A percentile compares a stretch with the other conserved stretches of the same genome.
Conservation (phyloP, 257 asterid genomes). For the Thymus mandschuricus region DNA sequence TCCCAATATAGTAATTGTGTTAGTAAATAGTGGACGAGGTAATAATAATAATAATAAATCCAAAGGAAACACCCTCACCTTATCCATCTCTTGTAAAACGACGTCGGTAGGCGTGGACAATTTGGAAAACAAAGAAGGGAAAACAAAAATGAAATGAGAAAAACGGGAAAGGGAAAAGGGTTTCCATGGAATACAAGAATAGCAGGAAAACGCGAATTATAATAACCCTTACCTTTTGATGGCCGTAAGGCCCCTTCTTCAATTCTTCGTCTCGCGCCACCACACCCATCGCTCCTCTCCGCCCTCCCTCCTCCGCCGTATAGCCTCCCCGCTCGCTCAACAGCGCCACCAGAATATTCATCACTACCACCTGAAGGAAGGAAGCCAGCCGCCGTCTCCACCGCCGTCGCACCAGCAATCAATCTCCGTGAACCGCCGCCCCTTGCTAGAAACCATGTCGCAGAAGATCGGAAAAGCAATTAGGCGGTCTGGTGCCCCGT, state of each 20-base stretch:
- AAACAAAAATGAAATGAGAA: not conserved
- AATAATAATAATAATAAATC: too few relatives aligned
- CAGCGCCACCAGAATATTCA: slow-evolving; percentile 16
- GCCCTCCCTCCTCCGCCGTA: slow-evolving; percentile 40
- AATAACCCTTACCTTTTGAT: slow-evolving; percentile 53
- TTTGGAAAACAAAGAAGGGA: not conserved
- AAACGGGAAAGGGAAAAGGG: slow-evolving; percentile 20
- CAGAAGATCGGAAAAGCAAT: slow-evolving; percentile 91
- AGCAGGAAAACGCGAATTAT: slow-evolving; percentile 26
- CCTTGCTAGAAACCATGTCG: slow-evolving; percentile 64
- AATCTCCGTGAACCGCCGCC: slow-evolving; percentile 38
- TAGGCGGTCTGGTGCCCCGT: slow-evolving; percentile 83
- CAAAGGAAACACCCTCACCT: not conserved
- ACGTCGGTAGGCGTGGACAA: slow-evolving; percentile 23
- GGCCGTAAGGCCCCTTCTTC: slow-evolving; percentile 86
- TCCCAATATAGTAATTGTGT: too few relatives aligned
- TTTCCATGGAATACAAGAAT: slow-evolving; percentile 27
- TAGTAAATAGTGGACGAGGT: too few relatives aligned
- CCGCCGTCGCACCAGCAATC: slow-evolving; percentile 33
- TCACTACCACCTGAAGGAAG: slow-evolving; percentile 21
- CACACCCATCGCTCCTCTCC: slow-evolving; percentile 35
- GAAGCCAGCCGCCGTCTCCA: slow-evolving; percentile 22
- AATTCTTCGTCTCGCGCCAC: slow-evolving; percentile 55
- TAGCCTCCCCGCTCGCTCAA: slow-evolving; percentile 36
- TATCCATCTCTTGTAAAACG: slow-evolving; percentile 28